phyloP scores from a whole-genome alignment of 306 rosid species.

The Dryas octopetala region DNA sequence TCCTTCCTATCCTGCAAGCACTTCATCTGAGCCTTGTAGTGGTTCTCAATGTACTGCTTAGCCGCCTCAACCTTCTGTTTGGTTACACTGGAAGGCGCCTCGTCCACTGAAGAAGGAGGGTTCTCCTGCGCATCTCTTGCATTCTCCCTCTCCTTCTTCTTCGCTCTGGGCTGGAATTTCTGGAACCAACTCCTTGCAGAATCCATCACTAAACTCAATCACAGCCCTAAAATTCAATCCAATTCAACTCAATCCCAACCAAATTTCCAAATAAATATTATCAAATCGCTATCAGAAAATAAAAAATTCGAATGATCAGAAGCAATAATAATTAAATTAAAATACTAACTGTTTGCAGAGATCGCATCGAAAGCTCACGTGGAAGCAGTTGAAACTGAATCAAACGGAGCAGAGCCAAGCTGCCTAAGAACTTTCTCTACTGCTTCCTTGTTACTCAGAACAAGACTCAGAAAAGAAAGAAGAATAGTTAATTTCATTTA shows the following conservation, averaged over 20 bases:
- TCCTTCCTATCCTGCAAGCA: conserved; percentile 82
- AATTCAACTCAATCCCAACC: conserved; percentile 4
- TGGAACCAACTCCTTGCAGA: conserved; percentile 60
- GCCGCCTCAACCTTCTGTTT: conserved; percentile 80
- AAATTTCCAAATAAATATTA: not conserved
- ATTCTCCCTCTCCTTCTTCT: conserved; percentile 34
- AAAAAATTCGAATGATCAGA: not conserved
- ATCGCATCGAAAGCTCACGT: conserved; percentile 18
- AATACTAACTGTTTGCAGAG: conserved; percentile 13
- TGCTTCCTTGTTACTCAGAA: conserved; percentile 5
- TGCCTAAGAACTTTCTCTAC: conserved; percentile 8
- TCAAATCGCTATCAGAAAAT: no score
- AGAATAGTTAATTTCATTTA: not conserved
- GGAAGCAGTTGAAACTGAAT: not conserved
- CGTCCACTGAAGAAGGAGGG: conserved; percentile 24
- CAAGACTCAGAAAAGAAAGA: not conserved
- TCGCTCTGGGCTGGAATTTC: conserved; percentile 43
- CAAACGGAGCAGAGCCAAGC: not conserved
- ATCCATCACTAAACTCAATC: conserved; percentile 43
- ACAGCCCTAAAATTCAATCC: conserved; percentile 4
- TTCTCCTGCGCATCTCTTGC: conserved; percentile 20
- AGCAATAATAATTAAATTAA: not conserved
- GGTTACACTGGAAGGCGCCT: conserved; percentile 57
- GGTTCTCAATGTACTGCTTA: conserved; percentile 84
- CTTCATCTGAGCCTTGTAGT: conserved; percentile 80